Percentiles rank a stretch among this genome's conserved stretches.
Evolutionary conservation across 1,139 yeast species (phyloP).

Genomic region (Barnettozyma hawaiiensis): DNA sequence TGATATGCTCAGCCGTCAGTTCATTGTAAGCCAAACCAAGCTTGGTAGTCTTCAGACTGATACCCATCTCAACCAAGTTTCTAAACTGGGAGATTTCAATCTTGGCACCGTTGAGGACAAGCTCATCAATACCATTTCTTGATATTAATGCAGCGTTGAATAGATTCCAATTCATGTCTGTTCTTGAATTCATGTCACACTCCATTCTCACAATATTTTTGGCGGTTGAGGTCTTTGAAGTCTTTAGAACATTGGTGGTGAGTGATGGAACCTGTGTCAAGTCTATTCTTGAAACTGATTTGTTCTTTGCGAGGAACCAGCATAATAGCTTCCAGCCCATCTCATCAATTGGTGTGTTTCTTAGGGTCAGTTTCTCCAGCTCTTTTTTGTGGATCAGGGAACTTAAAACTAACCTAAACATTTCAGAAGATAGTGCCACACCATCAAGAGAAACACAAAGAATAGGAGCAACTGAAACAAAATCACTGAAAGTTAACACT

Average conservation of each 20-base stretch:
- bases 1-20: constrained; percentile 45
- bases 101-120: constrained; percentile 68
- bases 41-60: constrained; percentile 45
- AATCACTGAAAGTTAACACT: constrained; percentile 69
- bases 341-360: constrained; percentile 63
- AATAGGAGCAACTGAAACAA: constrained; percentile 67
- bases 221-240: constrained; percentile 31
- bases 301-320: constrained; percentile 62
- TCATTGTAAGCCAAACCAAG: constrained; percentile 69
- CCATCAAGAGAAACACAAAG: constrained; percentile 68
- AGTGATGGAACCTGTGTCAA: constrained; percentile 67
- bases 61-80: constrained; percentile 50
- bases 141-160: constrained; percentile 63
- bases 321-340: constrained; percentile 71
- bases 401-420: constrained; percentile 56
- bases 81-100: constrained; percentile 51
- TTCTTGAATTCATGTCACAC: constrained; percentile 50
- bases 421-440: constrained; percentile 54
- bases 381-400: constrained; percentile 57
- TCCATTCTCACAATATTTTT: constrained; percentile 45
- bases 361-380: constrained; percentile 58
- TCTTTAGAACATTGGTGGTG: constrained; percentile 50
- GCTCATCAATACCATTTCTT: constrained; percentile 67
- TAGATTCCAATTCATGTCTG: constrained; percentile 74
- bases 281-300: constrained; percentile 51